phyloP scores from a whole-genome alignment of 768 basidiomycete genomes.

The Boletus reticulatus region DNA sequence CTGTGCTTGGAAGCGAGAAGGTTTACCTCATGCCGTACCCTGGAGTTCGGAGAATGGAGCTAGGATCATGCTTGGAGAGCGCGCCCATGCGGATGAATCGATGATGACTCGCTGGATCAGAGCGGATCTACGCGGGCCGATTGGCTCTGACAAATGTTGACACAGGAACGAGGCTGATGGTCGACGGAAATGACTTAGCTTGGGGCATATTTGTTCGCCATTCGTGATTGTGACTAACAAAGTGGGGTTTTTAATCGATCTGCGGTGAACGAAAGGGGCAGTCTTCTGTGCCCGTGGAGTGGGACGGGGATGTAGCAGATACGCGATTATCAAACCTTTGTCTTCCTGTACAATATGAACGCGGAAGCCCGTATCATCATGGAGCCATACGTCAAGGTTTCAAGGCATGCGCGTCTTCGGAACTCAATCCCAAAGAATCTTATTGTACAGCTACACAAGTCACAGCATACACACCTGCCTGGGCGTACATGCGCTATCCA shows the following conservation, averaged over 20 bases:
- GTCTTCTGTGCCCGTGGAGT: neutral
- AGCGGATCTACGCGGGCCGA: neutral
- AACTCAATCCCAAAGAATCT: no score
- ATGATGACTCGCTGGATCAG: conserved; percentile 1
- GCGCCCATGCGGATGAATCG: neutral
- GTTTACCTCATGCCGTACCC: neutral
- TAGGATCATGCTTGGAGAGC: neutral
- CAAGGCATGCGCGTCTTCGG: neutral
- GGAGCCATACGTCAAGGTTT: neutral
- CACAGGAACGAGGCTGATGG: neutral
- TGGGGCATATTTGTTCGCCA: neutral
- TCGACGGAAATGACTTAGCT: neutral
- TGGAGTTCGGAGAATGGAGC: no score
- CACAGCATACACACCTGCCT: neutral
- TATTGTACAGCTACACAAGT: neutral
- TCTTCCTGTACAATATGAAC: no score
- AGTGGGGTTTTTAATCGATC: neutral
- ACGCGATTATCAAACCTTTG: neutral
- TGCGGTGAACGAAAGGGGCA: neutral
- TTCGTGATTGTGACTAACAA: conserved; percentile 1
- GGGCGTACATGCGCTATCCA: neutral
- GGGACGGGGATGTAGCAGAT: no score
- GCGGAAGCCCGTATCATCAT: neutral
- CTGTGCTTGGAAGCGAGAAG: no score
- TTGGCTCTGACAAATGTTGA: neutral